Conservation (phyloP, 2,329 filamentous ascomycete species). For the Rutstroemia sp. region DNA sequence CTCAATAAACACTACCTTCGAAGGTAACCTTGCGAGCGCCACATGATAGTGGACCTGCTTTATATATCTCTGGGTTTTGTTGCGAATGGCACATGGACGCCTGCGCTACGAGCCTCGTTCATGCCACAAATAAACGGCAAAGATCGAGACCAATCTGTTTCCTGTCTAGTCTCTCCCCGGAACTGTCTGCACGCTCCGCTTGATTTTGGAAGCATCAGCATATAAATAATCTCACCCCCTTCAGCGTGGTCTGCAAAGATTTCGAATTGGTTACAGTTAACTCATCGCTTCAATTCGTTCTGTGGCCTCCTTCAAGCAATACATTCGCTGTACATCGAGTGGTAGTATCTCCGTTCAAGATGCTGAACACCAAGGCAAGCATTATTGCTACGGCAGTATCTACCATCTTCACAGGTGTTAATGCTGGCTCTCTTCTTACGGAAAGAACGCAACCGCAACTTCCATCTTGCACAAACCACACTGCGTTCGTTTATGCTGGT, state of each 20-base stretch:
- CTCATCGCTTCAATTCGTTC: not conserved
- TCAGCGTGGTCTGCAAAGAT: not conserved
- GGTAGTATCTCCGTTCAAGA: conserved; percentile 3
- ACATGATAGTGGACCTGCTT: not conserved
- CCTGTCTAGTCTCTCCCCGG: not conserved
- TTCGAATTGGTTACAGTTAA: not conserved
- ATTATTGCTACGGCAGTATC: conserved; percentile 19
- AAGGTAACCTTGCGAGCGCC: not conserved
- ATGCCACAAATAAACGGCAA: not conserved
- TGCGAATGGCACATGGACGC: not conserved
- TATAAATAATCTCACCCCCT: not conserved
- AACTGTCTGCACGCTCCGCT: not conserved
- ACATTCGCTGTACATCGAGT: not conserved
- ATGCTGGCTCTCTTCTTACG: conserved; percentile 12
- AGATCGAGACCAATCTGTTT: not conserved
- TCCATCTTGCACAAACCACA: conserved; percentile 26
- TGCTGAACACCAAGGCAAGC: conserved; percentile 16
- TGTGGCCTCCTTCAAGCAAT: not conserved
- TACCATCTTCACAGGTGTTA: conserved; percentile 16
- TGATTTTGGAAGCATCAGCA: not conserved
- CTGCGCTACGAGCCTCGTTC: not conserved
- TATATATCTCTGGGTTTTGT: not conserved
- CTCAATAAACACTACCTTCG: not conserved
- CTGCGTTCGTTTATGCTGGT: conserved; percentile 30
- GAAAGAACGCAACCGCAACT: conserved; percentile 16